Evolutionary conservation across 2,329 filamentous ascomycete genomes (phyloP).

Genomic region (Penicillium sp.): DNA sequence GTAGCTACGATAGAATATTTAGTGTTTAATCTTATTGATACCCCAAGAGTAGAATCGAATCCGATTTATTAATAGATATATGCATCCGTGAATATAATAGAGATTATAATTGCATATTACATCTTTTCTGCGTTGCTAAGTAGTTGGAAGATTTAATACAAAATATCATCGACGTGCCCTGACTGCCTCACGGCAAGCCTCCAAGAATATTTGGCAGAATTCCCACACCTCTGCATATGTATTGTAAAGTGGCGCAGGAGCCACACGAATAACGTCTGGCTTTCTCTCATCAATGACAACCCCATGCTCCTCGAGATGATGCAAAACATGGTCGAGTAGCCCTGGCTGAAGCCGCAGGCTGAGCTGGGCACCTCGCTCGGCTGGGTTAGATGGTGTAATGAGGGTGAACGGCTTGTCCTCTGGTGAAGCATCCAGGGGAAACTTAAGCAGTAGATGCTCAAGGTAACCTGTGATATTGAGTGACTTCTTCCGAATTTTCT

Average conservation of each 20-base stretch:
- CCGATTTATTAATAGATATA: not conserved
- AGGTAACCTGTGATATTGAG: slow-evolving; percentile 71
- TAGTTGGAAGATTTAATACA: not conserved
- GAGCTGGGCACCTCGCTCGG: slow-evolving; percentile 70
- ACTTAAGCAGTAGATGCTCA: slow-evolving; percentile 58
- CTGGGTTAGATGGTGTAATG: slow-evolving; percentile 65
- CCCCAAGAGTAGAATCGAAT: not conserved
- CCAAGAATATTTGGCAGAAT: slow-evolving; percentile 54
- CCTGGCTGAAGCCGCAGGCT: slow-evolving; percentile 66
- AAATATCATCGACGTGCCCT: slow-evolving; percentile 11
- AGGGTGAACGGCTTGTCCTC: slow-evolving; percentile 51
- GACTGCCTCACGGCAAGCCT: slow-evolving; percentile 44
- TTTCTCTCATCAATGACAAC: slow-evolving; percentile 79
- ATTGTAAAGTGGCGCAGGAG: slow-evolving; percentile 81
- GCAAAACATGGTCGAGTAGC: slow-evolving; percentile 64
- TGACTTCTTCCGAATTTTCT: slow-evolving; percentile 64
- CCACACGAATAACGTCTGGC: slow-evolving; percentile 78
- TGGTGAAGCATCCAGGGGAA: slow-evolving; percentile 26
- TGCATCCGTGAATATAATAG: not conserved
- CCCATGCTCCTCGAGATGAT: slow-evolving; percentile 60
- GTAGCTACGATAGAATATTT: slow-evolving; percentile 1
- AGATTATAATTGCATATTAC: not conserved
- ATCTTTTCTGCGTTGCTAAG: not conserved
- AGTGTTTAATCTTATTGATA: not conserved
- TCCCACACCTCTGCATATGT: slow-evolving; percentile 67